Evolutionary conservation across 2,329 filamentous ascomycete species (phyloP).

Genomic region (Rugonectria rugulosa): DNA sequence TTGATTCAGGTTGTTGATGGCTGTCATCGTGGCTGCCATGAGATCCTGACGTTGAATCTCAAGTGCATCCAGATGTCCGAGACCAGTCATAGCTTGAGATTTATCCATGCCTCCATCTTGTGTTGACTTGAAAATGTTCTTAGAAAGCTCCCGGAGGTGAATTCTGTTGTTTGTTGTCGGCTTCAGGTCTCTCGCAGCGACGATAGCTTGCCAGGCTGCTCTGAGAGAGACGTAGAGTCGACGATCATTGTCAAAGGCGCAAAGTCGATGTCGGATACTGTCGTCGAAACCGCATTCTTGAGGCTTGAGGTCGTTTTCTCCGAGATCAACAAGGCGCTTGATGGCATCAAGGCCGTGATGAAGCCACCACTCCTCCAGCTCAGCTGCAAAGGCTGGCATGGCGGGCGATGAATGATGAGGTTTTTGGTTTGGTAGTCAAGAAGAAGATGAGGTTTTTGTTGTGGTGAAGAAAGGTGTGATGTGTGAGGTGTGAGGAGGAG

Average conservation of each 20-base stretch:
- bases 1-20: slow-evolving; percentile 18
- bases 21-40: slow-evolving; percentile 31
- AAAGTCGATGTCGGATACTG: slow-evolving; percentile 40
- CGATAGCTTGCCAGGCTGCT: slow-evolving; percentile 29
- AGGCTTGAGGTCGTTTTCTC: slow-evolving; percentile 25
- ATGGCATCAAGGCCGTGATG: slow-evolving; percentile 36
- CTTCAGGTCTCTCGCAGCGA: slow-evolving; percentile 20
- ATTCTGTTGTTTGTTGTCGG: slow-evolving; percentile 40
- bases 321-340: slow-evolving; percentile 33
- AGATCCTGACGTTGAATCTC: slow-evolving; percentile 44
- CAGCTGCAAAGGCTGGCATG: slow-evolving; percentile 43
- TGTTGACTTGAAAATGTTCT: slow-evolving; percentile 38
- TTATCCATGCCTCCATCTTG: slow-evolving; percentile 41
- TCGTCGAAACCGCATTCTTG: slow-evolving; percentile 45
- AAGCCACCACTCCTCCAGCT: slow-evolving; percentile 48
- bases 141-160: slow-evolving; percentile 34
- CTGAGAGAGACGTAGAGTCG: slow-evolving; percentile 28
- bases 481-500: background rate
- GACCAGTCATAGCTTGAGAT: slow-evolving; percentile 38
- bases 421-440: background rate
- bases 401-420: background rate
- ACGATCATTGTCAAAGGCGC: slow-evolving; percentile 42
- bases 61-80: slow-evolving; percentile 43
- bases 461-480: background rate
- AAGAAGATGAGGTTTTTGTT: background rate